Conservation (phyloP, 208 protist species). For the Acanthamoeba culbertsoni region DNA sequence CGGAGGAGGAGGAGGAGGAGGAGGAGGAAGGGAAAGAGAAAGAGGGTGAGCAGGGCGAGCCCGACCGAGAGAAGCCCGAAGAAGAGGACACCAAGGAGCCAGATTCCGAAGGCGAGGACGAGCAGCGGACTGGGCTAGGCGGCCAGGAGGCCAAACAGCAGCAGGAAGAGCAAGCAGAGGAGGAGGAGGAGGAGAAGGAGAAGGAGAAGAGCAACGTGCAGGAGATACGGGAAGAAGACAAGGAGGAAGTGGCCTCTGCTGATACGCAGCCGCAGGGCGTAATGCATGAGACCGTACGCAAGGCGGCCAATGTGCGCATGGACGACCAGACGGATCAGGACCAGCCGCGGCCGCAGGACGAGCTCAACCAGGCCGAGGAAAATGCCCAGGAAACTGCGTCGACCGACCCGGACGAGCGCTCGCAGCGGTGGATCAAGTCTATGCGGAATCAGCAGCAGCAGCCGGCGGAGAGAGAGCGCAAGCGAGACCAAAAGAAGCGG, state of each 20-base stretch:
- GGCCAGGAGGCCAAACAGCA: neutral
- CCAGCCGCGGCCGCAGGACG: neutral
- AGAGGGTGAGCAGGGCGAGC: neutral
- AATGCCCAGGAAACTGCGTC: neutral
- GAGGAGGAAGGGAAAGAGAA: constrained; percentile 70
- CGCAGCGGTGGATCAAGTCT: constrained; percentile 37
- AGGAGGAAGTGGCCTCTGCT: constrained; percentile 1
- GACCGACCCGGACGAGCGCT: neutral
- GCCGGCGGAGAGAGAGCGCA: too few species aligned
- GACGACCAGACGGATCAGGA: constrained; percentile 38
- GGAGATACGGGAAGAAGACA: constrained; percentile 31
- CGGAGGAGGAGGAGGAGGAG: constrained; percentile 36
- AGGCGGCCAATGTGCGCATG: constrained; percentile 6
- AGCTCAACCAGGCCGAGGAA: neutral
- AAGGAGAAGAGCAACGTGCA: neutral
- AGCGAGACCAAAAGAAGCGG: neutral
- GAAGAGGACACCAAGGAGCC: constrained; percentile 51
- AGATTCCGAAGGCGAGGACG: constrained; percentile 49
- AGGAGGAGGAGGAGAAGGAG: neutral
- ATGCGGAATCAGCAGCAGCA: neutral
- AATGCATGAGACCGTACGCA: constrained; percentile 12
- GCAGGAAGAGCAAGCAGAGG: constrained; percentile 56
- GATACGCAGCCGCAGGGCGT: constrained; percentile 26
- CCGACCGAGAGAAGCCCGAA: neutral
- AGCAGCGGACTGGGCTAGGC: neutral